Evolutionary conservation across 306 rosid genomes (phyloP).

Genomic region (Carpinus fangiana): DNA sequence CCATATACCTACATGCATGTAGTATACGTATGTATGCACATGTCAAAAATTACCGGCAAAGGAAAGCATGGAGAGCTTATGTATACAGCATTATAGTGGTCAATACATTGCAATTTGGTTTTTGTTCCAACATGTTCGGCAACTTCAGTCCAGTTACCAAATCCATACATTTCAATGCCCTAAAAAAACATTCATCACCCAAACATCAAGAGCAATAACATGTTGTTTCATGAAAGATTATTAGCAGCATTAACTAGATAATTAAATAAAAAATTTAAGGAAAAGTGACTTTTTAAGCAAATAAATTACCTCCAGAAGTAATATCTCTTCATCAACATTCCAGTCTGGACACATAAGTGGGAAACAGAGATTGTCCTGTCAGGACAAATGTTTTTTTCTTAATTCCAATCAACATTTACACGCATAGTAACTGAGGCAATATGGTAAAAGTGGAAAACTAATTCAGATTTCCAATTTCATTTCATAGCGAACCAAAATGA

Average conservation of each 20-base stretch:
- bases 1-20: background rate
- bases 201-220: background rate
- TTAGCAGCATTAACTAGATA: background rate
- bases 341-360: conserved; percentile 85
- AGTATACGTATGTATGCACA: conserved; percentile 1
- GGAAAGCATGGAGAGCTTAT: conserved; percentile 85
- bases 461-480: background rate
- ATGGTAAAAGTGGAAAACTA: background rate
- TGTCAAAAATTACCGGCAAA: conserved; percentile 65
- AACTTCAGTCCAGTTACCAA: conserved; percentile 83
- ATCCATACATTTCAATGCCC: conserved; percentile 91
- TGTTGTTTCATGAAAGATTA: background rate
- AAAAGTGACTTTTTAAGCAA: conserved; percentile 9
- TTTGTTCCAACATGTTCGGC: conserved; percentile 85
- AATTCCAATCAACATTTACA: background rate
- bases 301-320: conserved; percentile 69
- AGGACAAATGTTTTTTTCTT: conserved; percentile 3
- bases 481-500: background rate
- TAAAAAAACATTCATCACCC: conserved; percentile 23
- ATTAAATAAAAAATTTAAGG: background rate
- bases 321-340: conserved; percentile 87
- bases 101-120: conserved; percentile 68
- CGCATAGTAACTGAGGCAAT: background rate
- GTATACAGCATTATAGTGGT: conserved; percentile 73
- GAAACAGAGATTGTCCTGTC: conserved; percentile 86